Conservation (phyloP, 345 rosid species). For the Aurinia saxatilis region DNA sequence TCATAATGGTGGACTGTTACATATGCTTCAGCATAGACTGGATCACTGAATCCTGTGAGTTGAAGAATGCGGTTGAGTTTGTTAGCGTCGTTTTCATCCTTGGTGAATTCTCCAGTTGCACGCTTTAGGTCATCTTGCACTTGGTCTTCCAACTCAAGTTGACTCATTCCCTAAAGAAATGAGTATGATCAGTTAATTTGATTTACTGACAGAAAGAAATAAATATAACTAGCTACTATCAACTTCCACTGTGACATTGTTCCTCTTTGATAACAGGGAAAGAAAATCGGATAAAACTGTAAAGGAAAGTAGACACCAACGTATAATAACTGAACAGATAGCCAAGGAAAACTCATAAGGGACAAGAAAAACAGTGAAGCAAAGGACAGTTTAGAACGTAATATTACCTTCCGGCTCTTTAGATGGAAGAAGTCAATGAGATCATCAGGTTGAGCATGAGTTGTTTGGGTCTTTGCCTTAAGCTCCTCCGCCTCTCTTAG, state of each 20-base stretch:
- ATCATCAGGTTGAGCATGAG: slow-evolving; percentile 96
- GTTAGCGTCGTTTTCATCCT: slow-evolving; percentile 91
- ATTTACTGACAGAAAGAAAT: neutral
- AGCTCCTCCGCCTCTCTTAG: slow-evolving; percentile 73
- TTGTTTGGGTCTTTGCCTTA: slow-evolving; percentile 89
- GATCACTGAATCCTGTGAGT: slow-evolving; percentile 98
- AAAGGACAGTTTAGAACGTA: neutral
- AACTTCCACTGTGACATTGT: too few relatives aligned
- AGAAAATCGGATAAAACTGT: neutral
- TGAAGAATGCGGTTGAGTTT: slow-evolving; percentile 96
- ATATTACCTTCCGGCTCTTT: slow-evolving; percentile 85
- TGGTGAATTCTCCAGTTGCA: slow-evolving; percentile 94
- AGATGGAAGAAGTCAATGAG: slow-evolving; percentile 96
- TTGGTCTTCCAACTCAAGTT: slow-evolving; percentile 97
- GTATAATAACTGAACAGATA: neutral
- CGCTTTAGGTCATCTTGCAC: slow-evolving; percentile 97
- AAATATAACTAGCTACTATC: neutral
- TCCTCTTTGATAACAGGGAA: neutral
- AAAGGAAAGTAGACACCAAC: neutral
- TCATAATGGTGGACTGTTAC: slow-evolving; percentile 97
- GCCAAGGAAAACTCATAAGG: neutral
- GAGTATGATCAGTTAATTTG: neutral
- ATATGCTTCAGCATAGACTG: slow-evolving; percentile 98
- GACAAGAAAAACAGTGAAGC: neutral
- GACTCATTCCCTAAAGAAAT: slow-evolving; percentile 86